Base-by-base conservation (phyloP, 2,329 filamentous ascomycete species). In the Ilyonectria destructans region DNA sequence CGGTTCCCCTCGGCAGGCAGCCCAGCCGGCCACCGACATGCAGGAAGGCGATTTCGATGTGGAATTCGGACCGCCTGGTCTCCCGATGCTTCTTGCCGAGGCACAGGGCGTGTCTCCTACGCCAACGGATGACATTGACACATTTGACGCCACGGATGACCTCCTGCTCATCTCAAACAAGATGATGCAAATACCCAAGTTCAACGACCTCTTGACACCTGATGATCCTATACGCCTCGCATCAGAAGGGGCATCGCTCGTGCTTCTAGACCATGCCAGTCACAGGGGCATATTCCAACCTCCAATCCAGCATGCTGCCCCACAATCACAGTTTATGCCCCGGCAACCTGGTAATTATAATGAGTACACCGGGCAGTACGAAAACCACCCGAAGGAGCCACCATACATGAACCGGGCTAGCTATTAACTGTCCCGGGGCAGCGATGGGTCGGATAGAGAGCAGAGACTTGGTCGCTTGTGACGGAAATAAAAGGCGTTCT, bases 71-170 rank as follows among this genome's bases (percentile, higher is more conserved):
- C 73, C 75, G 5, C 76, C 77, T 1, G 77, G 75, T 7, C 67
- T 79, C 10, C 75, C 77, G 6, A 56, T 75, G 43, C 74, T 79
- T 52, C 71, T 79, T 7, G 75, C 75, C 6, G 74, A 78, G 19
- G 76, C 75, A 9, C 69, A 72, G 15, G 74, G 69, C 29, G 69
- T 70, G 19, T 62, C 72, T 12, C 56, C 69, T 13, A 68, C 71
- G 9, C 60, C 68, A 2, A 58, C 69, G 2, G 71, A 73, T 45
- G 62, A 70, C 26, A 54, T 69, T 13, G 65, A 72, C 10, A 65
- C 70, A 23, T 77, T 75, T 59, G 72, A 75, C 8, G 59, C 69
- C 2, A 74, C 75, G 17, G 71, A 71, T 33, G 64, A 74, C 26
- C 62, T 70, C 13, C 63, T 73, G 29, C 69, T 68, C 29, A 72